phyloP scores from a whole-genome alignment of 192 early-diverging fungal species.

The Backusella psychrophila region DNA sequence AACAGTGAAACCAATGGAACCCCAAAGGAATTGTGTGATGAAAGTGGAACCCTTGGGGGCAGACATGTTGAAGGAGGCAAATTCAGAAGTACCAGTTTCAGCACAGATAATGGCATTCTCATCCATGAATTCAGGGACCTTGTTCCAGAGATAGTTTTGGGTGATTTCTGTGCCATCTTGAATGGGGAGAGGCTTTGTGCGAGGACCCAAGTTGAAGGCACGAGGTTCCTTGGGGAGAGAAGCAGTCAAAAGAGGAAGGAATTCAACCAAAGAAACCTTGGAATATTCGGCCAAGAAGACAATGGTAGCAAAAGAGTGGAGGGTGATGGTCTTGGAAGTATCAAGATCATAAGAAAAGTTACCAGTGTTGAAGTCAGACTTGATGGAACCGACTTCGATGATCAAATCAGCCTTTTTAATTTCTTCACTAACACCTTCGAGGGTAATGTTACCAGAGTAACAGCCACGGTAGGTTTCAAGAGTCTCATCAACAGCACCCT shows the following conservation, averaged over 20 bases:
- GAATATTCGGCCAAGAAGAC: conserved; percentile 37
- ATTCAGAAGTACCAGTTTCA: conserved; percentile 46
- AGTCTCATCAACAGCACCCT: conserved; percentile 36
- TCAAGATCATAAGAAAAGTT: conserved; percentile 41
- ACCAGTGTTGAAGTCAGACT: conserved; percentile 52
- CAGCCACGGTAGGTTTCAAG: conserved; percentile 35
- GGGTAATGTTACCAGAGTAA: conserved; percentile 41
- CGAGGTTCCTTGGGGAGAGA: conserved; percentile 8
- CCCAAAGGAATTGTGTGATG: conserved; percentile 42
- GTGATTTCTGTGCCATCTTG: conserved; percentile 20
- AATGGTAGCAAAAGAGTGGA: conserved; percentile 39
- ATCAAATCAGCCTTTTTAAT: conserved; percentile 37
- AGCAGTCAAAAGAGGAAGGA: conserved; percentile 24
- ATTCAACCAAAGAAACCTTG: conserved; percentile 35
- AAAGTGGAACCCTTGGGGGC: conserved; percentile 36
- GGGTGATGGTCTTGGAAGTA: conserved; percentile 31
- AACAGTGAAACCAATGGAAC: conserved; percentile 32
- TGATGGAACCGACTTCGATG: conserved; percentile 39
- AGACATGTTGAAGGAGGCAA: conserved; percentile 40
- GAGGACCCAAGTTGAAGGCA: neutral
- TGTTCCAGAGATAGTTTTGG: conserved; percentile 47
- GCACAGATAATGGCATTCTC: conserved; percentile 33
- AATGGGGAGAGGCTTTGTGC: conserved; percentile 14
- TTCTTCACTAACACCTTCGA: conserved; percentile 32
- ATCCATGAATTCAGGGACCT: conserved; percentile 34